A percentile compares a stretch with the other conserved stretches of the same genome.
Conservation (phyloP, 225 moss, liverwort and hornwort genomes). For the Bryum argenteum region DNA sequence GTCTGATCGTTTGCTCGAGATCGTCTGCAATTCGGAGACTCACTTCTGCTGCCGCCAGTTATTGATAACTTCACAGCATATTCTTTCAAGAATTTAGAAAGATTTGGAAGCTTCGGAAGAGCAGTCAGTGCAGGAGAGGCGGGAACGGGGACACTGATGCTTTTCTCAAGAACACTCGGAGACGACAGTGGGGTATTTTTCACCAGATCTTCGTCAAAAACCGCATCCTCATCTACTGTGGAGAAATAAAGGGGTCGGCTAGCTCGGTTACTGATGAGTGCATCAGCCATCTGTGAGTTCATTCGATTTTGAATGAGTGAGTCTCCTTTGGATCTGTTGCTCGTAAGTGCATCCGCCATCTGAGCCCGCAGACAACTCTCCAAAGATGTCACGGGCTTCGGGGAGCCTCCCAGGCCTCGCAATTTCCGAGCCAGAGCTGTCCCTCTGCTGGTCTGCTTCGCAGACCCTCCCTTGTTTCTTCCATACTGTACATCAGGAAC, state of each 20-base stretch:
- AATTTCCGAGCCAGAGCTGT: constrained; percentile 46
- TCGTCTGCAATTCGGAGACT: constrained; percentile 21
- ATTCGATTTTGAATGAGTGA: constrained; percentile 7
- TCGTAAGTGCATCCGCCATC: constrained; percentile 42
- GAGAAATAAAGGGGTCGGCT: constrained; percentile 62
- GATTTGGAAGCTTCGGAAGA: constrained; percentile 53
- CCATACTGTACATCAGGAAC: constrained; percentile 23
- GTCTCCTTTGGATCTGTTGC: constrained; percentile 42
- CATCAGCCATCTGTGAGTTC: constrained; percentile 49
- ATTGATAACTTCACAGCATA: constrained; percentile 45
- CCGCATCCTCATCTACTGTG: constrained; percentile 23
- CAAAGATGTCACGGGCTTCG: constrained; percentile 79
- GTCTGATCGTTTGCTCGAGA: constrained; percentile 16
- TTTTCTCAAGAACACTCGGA: constrained; percentile 13
- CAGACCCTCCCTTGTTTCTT: constrained; percentile 34
- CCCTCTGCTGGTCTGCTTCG: constrained; percentile 44
- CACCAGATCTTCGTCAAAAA: constrained; percentile 19
- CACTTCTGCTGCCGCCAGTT: constrained; percentile 24
- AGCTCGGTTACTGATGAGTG: constrained; percentile 42
- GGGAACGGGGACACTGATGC: not conserved
- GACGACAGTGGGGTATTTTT: constrained; percentile 10
- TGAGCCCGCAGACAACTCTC: constrained; percentile 95
- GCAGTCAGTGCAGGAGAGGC: constrained; percentile 13
- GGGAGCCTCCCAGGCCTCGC: constrained; percentile 68
- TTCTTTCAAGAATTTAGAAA: constrained; percentile 44